Base-by-base conservation (phyloP, 768 basidiomycete genomes). In the Russula olivacea region DNA sequence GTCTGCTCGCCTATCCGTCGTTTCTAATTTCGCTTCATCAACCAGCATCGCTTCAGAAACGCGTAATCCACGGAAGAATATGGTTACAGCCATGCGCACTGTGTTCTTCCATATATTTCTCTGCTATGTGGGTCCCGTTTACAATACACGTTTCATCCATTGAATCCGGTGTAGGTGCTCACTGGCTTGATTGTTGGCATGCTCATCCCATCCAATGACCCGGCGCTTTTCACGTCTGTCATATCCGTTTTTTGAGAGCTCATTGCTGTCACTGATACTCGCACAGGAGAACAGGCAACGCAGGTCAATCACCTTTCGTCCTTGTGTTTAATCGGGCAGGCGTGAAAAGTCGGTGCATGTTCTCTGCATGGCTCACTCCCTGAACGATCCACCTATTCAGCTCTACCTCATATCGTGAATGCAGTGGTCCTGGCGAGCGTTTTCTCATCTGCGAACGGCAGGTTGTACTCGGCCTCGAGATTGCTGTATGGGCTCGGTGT, bases 121-220 rank as follows among this genome's bases (percentile, higher is more conserved):
- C 57, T 65, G 66, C 54, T 67, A 67, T 30, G 66, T 67, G 25
- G 12, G 55, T 52, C 36, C 23, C 2, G 3, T 55, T 23, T n/a
- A 8, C 9, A 19, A 23, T 36, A 3, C 17, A 23, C 8, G 15
- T 43, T 43, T 61, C 38, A 23, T 43, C 3, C 38, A 57, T 52
- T 53, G 51, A 56, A 19, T 5, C 32, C 6, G 19, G 45, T 23
- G 40, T 38, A 67, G 66, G 50, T 67, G 21, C 53, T 67, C 36
- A 67, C 66, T 6, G 50, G 64, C 10, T 58, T 67, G 34, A 36
- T 67, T 32, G 45, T 67, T 47, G 66, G 66, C 28, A 65, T 67
- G 66, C 64, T 67, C 25, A 58, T 67, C 17, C 64, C 66, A 21
- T 67, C 64, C n/a, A 67, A 67, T 32, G 66, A 67, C 43, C 64